phyloP scores from a whole-genome alignment of 2,329 filamentous ascomycete species.

The Dactylonectria estremocensis region DNA sequence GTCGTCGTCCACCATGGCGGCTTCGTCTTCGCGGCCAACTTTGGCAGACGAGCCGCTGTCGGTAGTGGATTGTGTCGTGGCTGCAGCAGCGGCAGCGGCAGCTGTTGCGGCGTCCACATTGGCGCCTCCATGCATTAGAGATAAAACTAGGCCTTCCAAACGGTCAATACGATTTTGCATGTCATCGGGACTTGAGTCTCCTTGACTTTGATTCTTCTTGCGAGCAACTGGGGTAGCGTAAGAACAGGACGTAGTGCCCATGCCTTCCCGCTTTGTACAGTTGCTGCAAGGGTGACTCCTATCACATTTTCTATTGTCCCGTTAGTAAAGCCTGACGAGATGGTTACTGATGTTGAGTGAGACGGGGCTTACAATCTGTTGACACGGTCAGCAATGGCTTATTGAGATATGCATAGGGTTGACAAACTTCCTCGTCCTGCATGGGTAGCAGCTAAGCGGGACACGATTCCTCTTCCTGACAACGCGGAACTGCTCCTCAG shows the following conservation, averaged over 20 bases:
- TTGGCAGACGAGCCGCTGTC: conserved; percentile 63
- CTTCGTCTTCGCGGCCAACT: conserved; percentile 72
- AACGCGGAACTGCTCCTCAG: conserved; percentile 88
- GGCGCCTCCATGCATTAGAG: conserved; percentile 90
- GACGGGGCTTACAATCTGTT: conserved; percentile 55
- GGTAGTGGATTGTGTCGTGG: conserved; percentile 55
- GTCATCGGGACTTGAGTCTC: conserved; percentile 81
- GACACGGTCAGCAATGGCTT: conserved; percentile 51
- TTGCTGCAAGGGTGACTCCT: conserved; percentile 93
- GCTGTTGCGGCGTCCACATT: conserved; percentile 61
- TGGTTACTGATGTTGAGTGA: conserved; percentile 8
- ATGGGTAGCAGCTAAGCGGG: conserved; percentile 92
- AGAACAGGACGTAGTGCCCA: conserved; percentile 84
- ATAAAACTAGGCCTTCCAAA: conserved; percentile 91
- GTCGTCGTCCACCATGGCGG: conserved; percentile 62
- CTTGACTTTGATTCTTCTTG: conserved; percentile 81
- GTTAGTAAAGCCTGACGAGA: conserved; percentile 32
- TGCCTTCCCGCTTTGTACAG: conserved; percentile 90
- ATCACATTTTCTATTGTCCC: conserved; percentile 85
- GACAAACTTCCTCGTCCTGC: conserved; percentile 89
- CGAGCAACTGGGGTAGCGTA: conserved; percentile 82
- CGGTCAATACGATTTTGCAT: conserved; percentile 99
- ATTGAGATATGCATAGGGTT: conserved; percentile 46
- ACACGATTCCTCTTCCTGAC: conserved; percentile 94
- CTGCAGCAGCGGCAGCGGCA: conserved; percentile 50